A percentile compares a stretch with the other conserved stretches of the same genome.
These are phyloP conservation scores for Chaetomiaceae sp. DNA, from an alignment of 2,329 filamentous ascomycete genomes.

Conservation along the genomic window DNA sequence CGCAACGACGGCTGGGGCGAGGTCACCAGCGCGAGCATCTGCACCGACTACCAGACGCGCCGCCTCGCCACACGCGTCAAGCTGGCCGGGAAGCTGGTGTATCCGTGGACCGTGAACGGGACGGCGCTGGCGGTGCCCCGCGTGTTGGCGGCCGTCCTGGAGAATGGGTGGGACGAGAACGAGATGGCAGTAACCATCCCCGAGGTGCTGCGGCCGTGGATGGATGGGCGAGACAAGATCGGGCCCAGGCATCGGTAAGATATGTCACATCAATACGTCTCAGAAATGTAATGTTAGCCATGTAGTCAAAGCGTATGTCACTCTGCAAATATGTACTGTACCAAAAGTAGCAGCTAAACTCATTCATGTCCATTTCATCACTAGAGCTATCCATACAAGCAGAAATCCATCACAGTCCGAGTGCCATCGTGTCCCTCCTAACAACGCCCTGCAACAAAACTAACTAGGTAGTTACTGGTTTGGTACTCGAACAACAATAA, in stretches of 20 bases:
- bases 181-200: slow-evolving; percentile 67
- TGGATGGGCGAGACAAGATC: slow-evolving; percentile 71
- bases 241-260: slow-evolving; percentile 31
- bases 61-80: slow-evolving; percentile 72
- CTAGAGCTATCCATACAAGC: slow-evolving; percentile 3
- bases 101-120: slow-evolving; percentile 88
- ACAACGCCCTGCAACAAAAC: slow-evolving; percentile 4
- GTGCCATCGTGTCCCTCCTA: not conserved
- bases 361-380: slow-evolving; percentile 1
- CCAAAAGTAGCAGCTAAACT: not conserved
- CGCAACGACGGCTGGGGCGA: slow-evolving; percentile 80
- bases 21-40: slow-evolving; percentile 83
- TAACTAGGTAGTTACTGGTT: too few species aligned
- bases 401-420: not conserved
- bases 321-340: not conserved
- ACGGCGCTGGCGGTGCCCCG: slow-evolving; percentile 89
- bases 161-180: slow-evolving; percentile 81
- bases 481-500: slow-evolving; percentile 6
- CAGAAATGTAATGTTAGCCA: not conserved
- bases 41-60: slow-evolving; percentile 89
- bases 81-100: slow-evolving; percentile 54
- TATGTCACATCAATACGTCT: not conserved
- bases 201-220: slow-evolving; percentile 73
- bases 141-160: slow-evolving; percentile 81
- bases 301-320: not conserved